Conservation (phyloP, 805 yeast genomes). For the Metschnikowia cubensis region DNA sequence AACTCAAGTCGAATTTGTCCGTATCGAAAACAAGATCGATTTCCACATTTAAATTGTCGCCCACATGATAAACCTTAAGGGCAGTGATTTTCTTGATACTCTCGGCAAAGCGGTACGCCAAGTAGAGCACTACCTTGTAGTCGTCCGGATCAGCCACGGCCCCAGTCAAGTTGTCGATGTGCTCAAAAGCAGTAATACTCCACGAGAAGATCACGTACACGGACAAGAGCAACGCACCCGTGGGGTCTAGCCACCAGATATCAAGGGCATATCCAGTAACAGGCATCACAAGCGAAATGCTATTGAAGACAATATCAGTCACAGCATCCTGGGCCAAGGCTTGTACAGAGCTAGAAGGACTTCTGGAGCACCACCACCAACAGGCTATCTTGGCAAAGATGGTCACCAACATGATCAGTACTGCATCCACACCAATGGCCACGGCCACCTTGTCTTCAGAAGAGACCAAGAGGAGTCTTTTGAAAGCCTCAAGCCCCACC, state of each 20-base stretch:
- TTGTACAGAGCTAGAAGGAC: constrained; percentile 63
- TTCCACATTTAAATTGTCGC: constrained; percentile 72
- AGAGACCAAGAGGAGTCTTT: constrained; percentile 37
- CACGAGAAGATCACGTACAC: constrained; percentile 61
- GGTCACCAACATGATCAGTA: constrained; percentile 59
- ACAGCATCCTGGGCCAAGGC: constrained; percentile 81
- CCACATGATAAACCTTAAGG: constrained; percentile 71
- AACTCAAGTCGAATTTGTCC: constrained; percentile 41
- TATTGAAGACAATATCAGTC: constrained; percentile 72
- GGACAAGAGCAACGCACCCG: constrained; percentile 65
- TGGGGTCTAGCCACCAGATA: constrained; percentile 70
- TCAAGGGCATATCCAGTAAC: constrained; percentile 48
- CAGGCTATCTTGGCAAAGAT: constrained; percentile 57
- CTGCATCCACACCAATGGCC: constrained; percentile 46
- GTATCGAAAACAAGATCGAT: constrained; percentile 58
- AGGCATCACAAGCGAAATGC: constrained; percentile 70
- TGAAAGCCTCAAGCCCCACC: constrained; percentile 62
- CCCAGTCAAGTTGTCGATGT: constrained; percentile 71
- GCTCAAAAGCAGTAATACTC: constrained; percentile 63
- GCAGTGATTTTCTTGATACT: constrained; percentile 61
- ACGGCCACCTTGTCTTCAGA: constrained; percentile 38
- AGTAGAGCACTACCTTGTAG: constrained; percentile 61
- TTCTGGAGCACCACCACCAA: constrained; percentile 58
- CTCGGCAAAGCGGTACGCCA: constrained; percentile 66
- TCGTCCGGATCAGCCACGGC: constrained; percentile 61